Base-by-base conservation (phyloP, 306 rosid species). In the Quercus gilva region DNA sequence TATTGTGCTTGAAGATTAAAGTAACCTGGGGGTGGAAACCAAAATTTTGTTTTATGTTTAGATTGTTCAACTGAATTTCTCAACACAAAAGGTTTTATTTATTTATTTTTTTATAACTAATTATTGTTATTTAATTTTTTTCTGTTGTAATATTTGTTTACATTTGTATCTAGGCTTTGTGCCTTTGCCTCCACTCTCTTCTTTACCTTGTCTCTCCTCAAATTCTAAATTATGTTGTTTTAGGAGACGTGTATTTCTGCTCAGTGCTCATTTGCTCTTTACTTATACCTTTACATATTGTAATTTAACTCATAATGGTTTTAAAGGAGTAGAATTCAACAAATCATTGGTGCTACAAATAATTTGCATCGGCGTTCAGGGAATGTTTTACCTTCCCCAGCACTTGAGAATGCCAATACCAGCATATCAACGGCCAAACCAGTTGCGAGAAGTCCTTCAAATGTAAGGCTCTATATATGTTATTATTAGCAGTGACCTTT, bases 311-410 rank as follows among this genome's bases (percentile, higher is more conserved):
- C 70, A 28, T 26, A 5, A 25, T 64, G 74, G 55, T 82, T 74
- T 49, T 80, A 76, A 82, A 87, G 90, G 88, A 87, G 90, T 85
- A 85, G 91, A 80, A 80, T 87, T 69, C 86, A 51, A 61, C 83
- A 79, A 79, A 33, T 45, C 74, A 87, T 87, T 75, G 91, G 91
- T 43, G 87, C 87, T 74, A 85, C 87, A 80, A 87, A 85, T 80
- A 87, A 87, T 85, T 80, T 87, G 76, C 77, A 87, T 77, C 83
- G 87, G 61, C 88, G 84, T 55, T 80, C 87, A 7, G 91, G 91
- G 65, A 79, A 45, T 75, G 84, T 75, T 76, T 85, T 87, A 60
- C 91, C 91, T 58, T 84, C 85, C 74, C 82, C 87, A 1, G 74
- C 31, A 77, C 86, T 85, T 77, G 91, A 87, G 59, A 77, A 76